Evolutionary conservation across 495 filamentous ascomycete genomes (phyloP).

Genomic region (Tetracladium marchalianum): DNA sequence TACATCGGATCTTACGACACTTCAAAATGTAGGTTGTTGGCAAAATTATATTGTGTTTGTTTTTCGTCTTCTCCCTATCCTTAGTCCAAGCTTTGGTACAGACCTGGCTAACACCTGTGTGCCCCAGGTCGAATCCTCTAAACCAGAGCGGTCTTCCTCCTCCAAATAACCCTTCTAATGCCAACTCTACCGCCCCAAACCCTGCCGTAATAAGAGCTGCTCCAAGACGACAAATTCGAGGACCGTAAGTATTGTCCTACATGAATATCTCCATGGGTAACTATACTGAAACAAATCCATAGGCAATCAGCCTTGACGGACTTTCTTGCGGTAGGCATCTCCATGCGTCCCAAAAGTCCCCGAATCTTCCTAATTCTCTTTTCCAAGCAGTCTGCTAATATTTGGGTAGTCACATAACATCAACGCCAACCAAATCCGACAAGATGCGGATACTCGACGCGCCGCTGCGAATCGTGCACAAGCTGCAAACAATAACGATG

Average conservation of each 20-base stretch:
- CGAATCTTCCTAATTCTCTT: neutral
- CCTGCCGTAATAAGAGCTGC: constrained; percentile 2
- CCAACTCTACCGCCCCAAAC: no score
- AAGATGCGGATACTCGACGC: constrained; percentile 46
- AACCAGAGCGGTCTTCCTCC: neutral
- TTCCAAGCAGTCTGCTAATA: neutral
- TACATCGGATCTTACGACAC: no score
- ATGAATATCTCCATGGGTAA: neutral
- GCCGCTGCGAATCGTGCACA: constrained; percentile 29
- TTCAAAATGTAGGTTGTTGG: no score
- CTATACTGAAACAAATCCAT: neutral
- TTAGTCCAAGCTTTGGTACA: no score
- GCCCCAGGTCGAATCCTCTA: neutral
- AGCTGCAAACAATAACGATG: constrained; percentile 2
- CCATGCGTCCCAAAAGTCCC: constrained; percentile 2
- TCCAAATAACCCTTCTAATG: no score
- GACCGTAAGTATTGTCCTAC: constrained; percentile 39
- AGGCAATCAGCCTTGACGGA: constrained; percentile 68
- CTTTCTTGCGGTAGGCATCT: constrained; percentile 55
- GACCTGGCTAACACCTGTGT: neutral
- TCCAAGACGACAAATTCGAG: constrained; percentile 41
- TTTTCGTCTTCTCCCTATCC: neutral
- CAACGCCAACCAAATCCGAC: constrained; percentile 67
- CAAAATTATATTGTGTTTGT: neutral
- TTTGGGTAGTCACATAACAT: constrained; percentile 67